Evolutionary conservation across 257 asterid species (phyloP), one percentile per base, ranked within the genome.

Genomic region (Marsdenia floribunda): DNA sequence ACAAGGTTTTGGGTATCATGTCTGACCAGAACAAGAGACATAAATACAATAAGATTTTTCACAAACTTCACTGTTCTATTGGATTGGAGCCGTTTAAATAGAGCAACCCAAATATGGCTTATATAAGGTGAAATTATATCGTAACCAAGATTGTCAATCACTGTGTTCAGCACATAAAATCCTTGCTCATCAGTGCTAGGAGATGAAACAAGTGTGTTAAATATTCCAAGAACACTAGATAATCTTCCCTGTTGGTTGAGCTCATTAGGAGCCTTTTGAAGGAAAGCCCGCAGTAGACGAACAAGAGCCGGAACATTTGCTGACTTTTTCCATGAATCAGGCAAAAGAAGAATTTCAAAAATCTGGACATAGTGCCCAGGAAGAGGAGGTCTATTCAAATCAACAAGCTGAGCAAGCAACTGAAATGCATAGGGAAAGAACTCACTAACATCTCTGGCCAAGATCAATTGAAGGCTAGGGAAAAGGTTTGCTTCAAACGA

Each of bases 251-350:
- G 93, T 86, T 90, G 97, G 80, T 82, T 91, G 64, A 94, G 87
- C 80, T 92, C 97, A 73, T 77, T 84, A 26, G 96, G 93, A 71
- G 97, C 92, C 86, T 90, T 94, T 80, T 92, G 90, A 33, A 94
- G 97, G 84, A 94, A 94, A 75, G 99, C 91, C 86, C 92, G 97
- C 72, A 92, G 97, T 86, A 90, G 80, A 59, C 91, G 87, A 49
- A 94, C 99, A 79, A 92, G 93, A 53, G 97, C 96, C 40, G 97
- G 95, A 78, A 92, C 97, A 86, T 90, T 94, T 80, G 90, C 95
- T 59, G 97, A 80, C 78, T 89, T 90, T 80, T 82, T 88, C 99
- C 99, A 94, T n/a, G 93, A 85, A 24, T 92, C 97, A 6, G 93
- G 97, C 65, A 80, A 78, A 58, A 94, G 92, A 73, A 94, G 96